These are phyloP conservation scores for Filosporella fistucella DNA, from an alignment of 495 filamentous ascomycete species.

Conservation along the genomic window DNA sequence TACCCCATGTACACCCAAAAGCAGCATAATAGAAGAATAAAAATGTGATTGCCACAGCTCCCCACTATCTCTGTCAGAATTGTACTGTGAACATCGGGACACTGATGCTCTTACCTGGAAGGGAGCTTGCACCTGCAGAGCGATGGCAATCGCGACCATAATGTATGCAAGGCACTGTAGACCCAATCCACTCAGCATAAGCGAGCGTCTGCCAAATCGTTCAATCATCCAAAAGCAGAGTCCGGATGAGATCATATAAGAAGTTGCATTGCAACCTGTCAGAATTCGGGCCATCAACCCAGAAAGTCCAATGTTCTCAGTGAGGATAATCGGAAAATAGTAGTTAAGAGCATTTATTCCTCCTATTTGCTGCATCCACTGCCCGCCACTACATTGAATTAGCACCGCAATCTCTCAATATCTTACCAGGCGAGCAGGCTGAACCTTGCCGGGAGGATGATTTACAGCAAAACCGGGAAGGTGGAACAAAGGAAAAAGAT, in stretches of 20 bases:
- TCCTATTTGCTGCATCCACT: constrained; percentile 74
- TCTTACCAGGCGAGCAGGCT: too few relatives aligned
- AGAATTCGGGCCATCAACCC: constrained; percentile 59
- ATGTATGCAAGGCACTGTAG: too few relatives aligned
- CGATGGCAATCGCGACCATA: too few relatives aligned
- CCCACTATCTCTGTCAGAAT: too few relatives aligned
- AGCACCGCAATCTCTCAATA: too few relatives aligned
- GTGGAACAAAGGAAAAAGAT: too few relatives aligned
- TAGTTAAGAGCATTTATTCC: constrained; percentile 79
- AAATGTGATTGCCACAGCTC: constrained; percentile 67
- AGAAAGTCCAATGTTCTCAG: constrained; percentile 51
- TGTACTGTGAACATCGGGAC: constrained; percentile 21
- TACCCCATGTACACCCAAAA: constrained; percentile 69
- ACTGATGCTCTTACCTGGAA: constrained; percentile 46
- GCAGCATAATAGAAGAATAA: constrained; percentile 69
- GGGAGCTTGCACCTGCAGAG: too few relatives aligned
- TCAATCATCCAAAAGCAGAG: constrained; percentile 77
- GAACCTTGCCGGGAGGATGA: too few relatives aligned
- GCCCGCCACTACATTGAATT: too few relatives aligned
- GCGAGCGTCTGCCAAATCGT: constrained; percentile 61
- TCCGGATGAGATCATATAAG: constrained; percentile 61
- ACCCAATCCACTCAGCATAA: too few relatives aligned
- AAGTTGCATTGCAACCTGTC: constrained; percentile 65
- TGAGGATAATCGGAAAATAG: constrained; percentile 66
- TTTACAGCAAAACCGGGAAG: too few relatives aligned